Conservation (phyloP, 306 rosid species). For the Senna tora region DNA sequence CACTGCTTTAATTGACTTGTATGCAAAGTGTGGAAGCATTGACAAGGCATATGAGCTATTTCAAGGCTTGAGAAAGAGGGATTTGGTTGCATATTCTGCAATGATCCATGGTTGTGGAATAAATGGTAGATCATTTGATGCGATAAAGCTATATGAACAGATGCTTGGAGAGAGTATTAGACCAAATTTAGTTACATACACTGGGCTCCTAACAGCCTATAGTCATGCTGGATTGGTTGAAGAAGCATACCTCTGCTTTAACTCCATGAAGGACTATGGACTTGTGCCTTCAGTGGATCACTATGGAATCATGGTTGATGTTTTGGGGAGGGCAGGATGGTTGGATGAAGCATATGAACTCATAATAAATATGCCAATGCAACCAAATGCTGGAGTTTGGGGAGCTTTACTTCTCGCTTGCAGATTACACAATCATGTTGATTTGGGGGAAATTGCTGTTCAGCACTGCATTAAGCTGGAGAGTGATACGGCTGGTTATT, state of each 20-base stretch:
- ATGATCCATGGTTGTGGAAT: conserved; percentile 84
- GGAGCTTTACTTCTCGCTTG: conserved; percentile 82
- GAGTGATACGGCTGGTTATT: conserved; percentile 55
- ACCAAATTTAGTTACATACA: conserved; percentile 66
- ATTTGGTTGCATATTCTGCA: conserved; percentile 79
- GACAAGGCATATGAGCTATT: conserved; percentile 65
- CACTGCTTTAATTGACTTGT: conserved; percentile 72
- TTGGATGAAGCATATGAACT: conserved; percentile 62
- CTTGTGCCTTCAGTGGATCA: conserved; percentile 64
- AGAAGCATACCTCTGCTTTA: conserved; percentile 69
- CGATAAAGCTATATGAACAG: conserved; percentile 60
- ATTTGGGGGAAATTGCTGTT: conserved; percentile 66
- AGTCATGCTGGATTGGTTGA: conserved; percentile 72
- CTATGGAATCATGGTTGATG: conserved; percentile 71
- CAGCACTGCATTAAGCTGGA: conserved; percentile 65
- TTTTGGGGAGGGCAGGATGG: conserved; percentile 69
- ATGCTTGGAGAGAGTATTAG: conserved; percentile 53
- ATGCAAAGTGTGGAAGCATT: conserved; percentile 74
- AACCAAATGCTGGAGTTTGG: conserved; percentile 67
- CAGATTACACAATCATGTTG: conserved; percentile 53
- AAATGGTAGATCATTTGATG: conserved; percentile 62
- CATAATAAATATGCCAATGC: conserved; percentile 64
- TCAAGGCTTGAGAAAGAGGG: conserved; percentile 55
- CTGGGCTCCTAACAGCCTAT: conserved; percentile 71
- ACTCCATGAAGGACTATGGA: conserved; percentile 58